Conservation (phyloP, 768 basidiomycete species). For the Fibroporia radiculosa region DNA sequence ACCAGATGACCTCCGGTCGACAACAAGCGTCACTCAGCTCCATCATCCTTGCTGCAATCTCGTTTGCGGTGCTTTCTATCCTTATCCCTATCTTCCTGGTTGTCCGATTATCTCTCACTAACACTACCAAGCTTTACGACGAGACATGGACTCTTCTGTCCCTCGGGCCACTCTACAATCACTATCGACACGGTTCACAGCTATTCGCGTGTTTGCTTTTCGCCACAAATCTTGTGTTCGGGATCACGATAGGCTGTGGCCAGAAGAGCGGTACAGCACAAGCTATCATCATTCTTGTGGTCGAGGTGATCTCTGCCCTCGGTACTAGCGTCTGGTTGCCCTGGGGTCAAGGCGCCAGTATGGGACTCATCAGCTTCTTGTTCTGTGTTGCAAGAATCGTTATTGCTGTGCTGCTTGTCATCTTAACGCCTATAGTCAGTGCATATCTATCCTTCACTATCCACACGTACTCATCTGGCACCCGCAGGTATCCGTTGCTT, state of each 20-base stretch:
- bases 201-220: slow-evolving; percentile 81
- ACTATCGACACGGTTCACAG: slow-evolving; percentile 87
- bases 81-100: slow-evolving; percentile 69
- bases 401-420: slow-evolving; percentile 83
- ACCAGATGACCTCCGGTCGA: slow-evolving; percentile 64
- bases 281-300: slow-evolving; percentile 80
- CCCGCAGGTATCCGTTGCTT: slow-evolving; percentile 72
- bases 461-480: not conserved
- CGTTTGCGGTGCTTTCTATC: slow-evolving; percentile 76
- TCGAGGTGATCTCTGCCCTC: slow-evolving; percentile 82
- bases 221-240: slow-evolving; percentile 74
- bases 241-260: slow-evolving; percentile 80
- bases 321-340: slow-evolving; percentile 92
- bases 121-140: slow-evolving; percentile 88
- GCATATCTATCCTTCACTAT: slow-evolving; percentile 8
- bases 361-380: slow-evolving; percentile 93
- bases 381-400: slow-evolving; percentile 89
- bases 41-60: slow-evolving; percentile 72
- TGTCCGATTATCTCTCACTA: slow-evolving; percentile 68
- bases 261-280: slow-evolving; percentile 89
- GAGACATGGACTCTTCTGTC: slow-evolving; percentile 88
- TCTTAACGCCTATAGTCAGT: slow-evolving; percentile 82
- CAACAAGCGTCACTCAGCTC: slow-evolving; percentile 47
- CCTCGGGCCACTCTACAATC: slow-evolving; percentile 90
- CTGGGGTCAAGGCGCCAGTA: slow-evolving; percentile 94